Evolutionary conservation across 1,284 basidiomycete species (phyloP), one percentile per base, ranked within the genome.

Genomic region (Microbotryum saponariae): DNA sequence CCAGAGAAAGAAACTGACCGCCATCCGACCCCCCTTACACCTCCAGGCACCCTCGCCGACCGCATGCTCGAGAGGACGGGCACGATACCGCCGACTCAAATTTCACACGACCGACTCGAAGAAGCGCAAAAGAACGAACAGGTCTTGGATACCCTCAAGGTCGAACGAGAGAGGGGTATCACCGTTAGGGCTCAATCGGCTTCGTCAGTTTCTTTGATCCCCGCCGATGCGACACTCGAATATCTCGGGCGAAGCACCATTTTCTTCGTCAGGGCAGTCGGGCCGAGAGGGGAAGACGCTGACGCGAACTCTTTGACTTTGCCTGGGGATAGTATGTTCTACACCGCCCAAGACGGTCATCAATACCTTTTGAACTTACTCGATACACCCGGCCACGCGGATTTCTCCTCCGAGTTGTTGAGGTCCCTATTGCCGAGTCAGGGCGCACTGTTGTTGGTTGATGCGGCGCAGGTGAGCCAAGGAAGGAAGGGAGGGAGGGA

Each of bases 351-450:
- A 71, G 74, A 81, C 53, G 82, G 81, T 6, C 77, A 79, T 45
- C 78, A 78, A 23, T 86, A 88, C 72, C 80, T 99, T 54, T 82
- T 99, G 68, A 98, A 98, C 76, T 80, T 98, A 44, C 94, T 99
- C 71, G 94, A 99, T 75, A 98, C 96, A 0, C 94, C 94, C 0
- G 92, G 92, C 4, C 92, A 97, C 76, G 92, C 96, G 54, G 92
- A 97, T 78, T 97, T 97, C 76, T 84, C 89, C 62, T 94, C 93
- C 84, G 96, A 98, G 76, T 91, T 98, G 12, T 88, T 90, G 18
- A 84, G 96, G 52, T 92, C 89, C 49, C 79, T 98, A 29, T 86
- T 91, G 2, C 92, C 93, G 42, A 97, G 90, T 70, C 90, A 98
- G 77, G 93, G 92, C 21, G 94, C 91, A 4, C 76, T 98, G 53